phyloP scores from a whole-genome alignment of 73 alveolate species.

The Stentor roeselii region DNA sequence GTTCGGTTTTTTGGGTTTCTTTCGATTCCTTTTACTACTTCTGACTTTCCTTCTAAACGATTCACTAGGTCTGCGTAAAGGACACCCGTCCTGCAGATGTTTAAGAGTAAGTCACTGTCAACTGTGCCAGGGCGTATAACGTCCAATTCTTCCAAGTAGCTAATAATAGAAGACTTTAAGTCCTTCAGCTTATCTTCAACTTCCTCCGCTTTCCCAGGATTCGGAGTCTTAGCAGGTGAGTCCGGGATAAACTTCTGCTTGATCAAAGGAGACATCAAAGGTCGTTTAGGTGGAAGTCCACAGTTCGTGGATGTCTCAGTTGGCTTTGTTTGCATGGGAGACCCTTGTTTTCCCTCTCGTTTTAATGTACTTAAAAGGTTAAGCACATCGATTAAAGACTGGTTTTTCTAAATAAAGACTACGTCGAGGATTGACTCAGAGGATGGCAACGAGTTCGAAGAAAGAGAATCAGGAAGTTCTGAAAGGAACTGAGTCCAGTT shows the following conservation, averaged over 20 bases:
- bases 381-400: background rate
- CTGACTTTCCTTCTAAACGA: conserved; percentile 65
- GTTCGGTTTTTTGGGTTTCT: conserved; percentile 48
- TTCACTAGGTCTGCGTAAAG: conserved; percentile 59
- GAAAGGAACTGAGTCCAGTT: background rate
- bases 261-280: background rate
- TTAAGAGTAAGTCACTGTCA: background rate
- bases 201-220: background rate
- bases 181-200: background rate
- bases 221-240: background rate
- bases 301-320: background rate
- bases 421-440: background rate
- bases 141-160: background rate
- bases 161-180: background rate
- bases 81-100: conserved; percentile 46
- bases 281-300: background rate
- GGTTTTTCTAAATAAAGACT: background rate
- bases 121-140: background rate
- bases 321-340: too few species aligned
- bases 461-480: background rate
- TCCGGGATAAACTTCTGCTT: background rate
- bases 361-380: background rate
- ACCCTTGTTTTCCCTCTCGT: background rate
- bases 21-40: conserved; percentile 61
- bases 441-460: background rate